Evolutionary conservation across 805 yeast species (phyloP).

Genomic region (Kodamaea sagamina): DNA sequence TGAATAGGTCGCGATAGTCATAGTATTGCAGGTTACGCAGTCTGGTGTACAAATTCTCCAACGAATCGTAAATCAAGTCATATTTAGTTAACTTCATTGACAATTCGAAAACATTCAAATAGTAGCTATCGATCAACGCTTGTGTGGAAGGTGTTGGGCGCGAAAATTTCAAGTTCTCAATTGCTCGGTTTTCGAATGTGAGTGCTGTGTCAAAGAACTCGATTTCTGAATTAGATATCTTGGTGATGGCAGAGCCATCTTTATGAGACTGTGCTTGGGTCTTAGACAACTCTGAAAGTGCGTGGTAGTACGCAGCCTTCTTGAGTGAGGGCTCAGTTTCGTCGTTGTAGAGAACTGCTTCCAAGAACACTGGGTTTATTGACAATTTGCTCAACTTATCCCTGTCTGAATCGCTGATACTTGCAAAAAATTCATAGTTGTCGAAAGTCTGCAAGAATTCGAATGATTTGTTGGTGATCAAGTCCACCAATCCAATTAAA

Average conservation of each 20-base stretch:
- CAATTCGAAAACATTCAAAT: conserved; percentile 28
- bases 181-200: conserved; percentile 30
- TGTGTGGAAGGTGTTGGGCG: conserved; percentile 1
- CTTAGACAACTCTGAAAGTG: conserved; percentile 28
- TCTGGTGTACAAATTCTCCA: conserved; percentile 17
- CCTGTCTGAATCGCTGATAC: neutral
- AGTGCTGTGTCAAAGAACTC: conserved; percentile 20
- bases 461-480: conserved; percentile 30
- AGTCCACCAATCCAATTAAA: conserved; percentile 36
- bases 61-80: conserved; percentile 22
- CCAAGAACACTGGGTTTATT: conserved; percentile 20
- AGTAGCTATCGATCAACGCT: conserved; percentile 17
- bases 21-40: conserved; percentile 2
- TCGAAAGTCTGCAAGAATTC: conserved; percentile 26
- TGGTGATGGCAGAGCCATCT: conserved; percentile 1
- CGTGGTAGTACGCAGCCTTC: conserved; percentile 33
- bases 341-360: conserved; percentile 17
- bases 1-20: conserved; percentile 22
- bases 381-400: conserved; percentile 3
- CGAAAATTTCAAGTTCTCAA: conserved; percentile 19
- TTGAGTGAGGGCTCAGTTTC: neutral
- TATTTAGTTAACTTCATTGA: conserved; percentile 25
- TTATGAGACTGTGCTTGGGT: conserved; percentile 15
- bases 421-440: conserved; percentile 24
- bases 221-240: neutral